Conservation (phyloP, 345 rosid species). For the Chamaenerion angustifolium region DNA sequence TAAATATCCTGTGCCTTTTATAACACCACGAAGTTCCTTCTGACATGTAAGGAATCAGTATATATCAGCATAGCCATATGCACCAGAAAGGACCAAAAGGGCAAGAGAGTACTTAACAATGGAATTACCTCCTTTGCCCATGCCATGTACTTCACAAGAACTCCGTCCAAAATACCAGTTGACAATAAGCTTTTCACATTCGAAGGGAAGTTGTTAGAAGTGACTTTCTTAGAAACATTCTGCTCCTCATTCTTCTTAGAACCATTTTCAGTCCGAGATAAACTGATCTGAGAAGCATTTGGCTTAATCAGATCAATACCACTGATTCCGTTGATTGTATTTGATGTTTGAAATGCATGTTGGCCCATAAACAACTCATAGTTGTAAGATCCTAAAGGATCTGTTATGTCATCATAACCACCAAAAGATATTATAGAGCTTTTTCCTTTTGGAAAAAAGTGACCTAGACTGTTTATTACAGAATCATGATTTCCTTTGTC, state of each 20-base stretch:
- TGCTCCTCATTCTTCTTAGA: slow-evolving; percentile 45
- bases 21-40: slow-evolving; percentile 72
- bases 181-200: slow-evolving; percentile 87
- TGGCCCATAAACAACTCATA: slow-evolving; percentile 38
- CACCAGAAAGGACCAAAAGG: slow-evolving; percentile 9
- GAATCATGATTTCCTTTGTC: slow-evolving; percentile 20
- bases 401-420: slow-evolving; percentile 34
- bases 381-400: slow-evolving; percentile 24
- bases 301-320: slow-evolving; percentile 29
- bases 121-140: slow-evolving; percentile 71
- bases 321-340: slow-evolving; percentile 15
- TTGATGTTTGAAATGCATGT: slow-evolving; percentile 31
- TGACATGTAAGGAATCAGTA: slow-evolving; percentile 14
- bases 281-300: slow-evolving; percentile 19
- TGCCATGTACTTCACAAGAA: slow-evolving; percentile 75
- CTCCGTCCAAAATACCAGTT: slow-evolving; percentile 91
- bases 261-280: slow-evolving; percentile 32
- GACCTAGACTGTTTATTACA: slow-evolving; percentile 19
- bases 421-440: slow-evolving; percentile 60
- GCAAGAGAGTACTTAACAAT: slow-evolving; percentile 7
- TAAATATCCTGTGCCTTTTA: slow-evolving; percentile 85
- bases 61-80: slow-evolving; percentile 8
- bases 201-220: slow-evolving; percentile 87
- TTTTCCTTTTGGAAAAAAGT: slow-evolving; percentile 34
- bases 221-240: slow-evolving; percentile 52